These are phyloP conservation scores for Curvularia hawaiiensis DNA, from an alignment of 2,329 filamentous ascomycete species.

Conservation along the genomic window DNA sequence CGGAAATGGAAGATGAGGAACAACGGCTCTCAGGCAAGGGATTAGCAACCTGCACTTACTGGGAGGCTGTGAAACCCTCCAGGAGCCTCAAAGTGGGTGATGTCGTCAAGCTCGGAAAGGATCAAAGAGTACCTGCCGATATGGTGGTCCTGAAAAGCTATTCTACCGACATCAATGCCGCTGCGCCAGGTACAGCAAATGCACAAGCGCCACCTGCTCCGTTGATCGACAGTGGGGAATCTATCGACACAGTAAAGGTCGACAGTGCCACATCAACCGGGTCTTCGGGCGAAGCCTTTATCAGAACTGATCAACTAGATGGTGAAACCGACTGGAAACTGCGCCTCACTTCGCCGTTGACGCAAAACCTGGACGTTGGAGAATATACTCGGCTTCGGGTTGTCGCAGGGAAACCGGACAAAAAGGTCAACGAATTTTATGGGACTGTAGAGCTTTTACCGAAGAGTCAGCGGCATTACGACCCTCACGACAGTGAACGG, in stretches of 20 bases:
- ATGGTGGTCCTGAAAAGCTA: constrained; percentile 89
- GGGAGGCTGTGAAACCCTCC: constrained; percentile 79
- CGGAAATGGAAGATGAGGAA: constrained; percentile 74
- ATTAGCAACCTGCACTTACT: constrained; percentile 56
- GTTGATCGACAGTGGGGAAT: constrained; percentile 29
- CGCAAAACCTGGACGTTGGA: constrained; percentile 74
- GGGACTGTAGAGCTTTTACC: constrained; percentile 82
- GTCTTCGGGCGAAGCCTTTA: constrained; percentile 86
- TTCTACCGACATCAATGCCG: constrained; percentile 42
- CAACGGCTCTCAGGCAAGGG: constrained; percentile 49
- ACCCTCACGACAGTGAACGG: constrained; percentile 45
- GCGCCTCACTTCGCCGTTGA: constrained; percentile 82
- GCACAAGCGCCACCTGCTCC: constrained; percentile 13
- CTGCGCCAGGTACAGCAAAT: constrained; percentile 9
- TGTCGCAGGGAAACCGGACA: constrained; percentile 87
- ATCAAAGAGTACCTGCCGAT: constrained; percentile 92
- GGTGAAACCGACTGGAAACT: constrained; percentile 99
- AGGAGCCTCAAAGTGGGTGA: constrained; percentile 92
- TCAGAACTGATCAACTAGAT: constrained; percentile 94
- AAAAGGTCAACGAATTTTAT: constrained; percentile 91
- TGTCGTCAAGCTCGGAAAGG: constrained; percentile 89
- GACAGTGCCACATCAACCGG: constrained; percentile 29
- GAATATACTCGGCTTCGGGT: constrained; percentile 72
- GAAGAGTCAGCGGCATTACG: constrained; percentile 55
- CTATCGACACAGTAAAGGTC: constrained; percentile 19